A percentile compares a stretch with the other conserved stretches of the same genome.
These are phyloP conservation scores for Debaryomyces singareniensis DNA, from an alignment of 1,139 yeast species.

Conservation along the genomic window DNA sequence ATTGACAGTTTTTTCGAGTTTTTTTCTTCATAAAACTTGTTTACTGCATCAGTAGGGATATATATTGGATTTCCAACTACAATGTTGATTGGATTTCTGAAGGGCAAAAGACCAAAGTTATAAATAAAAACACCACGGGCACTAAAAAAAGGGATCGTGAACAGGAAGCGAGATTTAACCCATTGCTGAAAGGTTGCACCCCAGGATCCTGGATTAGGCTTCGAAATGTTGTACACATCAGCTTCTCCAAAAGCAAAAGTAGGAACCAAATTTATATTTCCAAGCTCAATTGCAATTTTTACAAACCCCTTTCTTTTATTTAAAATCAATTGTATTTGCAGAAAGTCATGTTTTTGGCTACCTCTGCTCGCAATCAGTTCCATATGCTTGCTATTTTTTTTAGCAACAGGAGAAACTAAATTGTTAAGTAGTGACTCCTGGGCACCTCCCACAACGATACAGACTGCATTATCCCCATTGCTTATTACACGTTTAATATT, in stretches of 20 bases:
- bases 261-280: slow-evolving; percentile 78
- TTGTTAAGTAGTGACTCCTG: slow-evolving; percentile 68
- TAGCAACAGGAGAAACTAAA: slow-evolving; percentile 23
- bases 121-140: slow-evolving; percentile 92
- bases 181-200: slow-evolving; percentile 57
- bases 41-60: slow-evolving; percentile 44
- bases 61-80: slow-evolving; percentile 80
- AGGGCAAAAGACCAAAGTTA: slow-evolving; percentile 88
- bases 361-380: not conserved
- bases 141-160: slow-evolving; percentile 85
- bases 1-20: slow-evolving; percentile 2
- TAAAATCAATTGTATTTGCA: slow-evolving; percentile 52
- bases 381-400: slow-evolving; percentile 24
- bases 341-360: slow-evolving; percentile 4
- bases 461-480: slow-evolving; percentile 67
- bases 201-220: slow-evolving; percentile 48
- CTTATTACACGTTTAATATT: slow-evolving; percentile 63
- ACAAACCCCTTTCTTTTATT: slow-evolving; percentile 83
- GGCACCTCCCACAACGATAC: slow-evolving; percentile 94
- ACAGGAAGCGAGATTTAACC: slow-evolving; percentile 66
- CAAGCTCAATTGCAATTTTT: slow-evolving; percentile 74
- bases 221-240: slow-evolving; percentile 60
- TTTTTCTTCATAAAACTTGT: slow-evolving; percentile 14
- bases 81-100: slow-evolving; percentile 70
- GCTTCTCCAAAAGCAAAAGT: slow-evolving; percentile 92